phyloP scores from a whole-genome alignment of 106 monocot genomes.

The Dioscorea dumetorum region DNA sequence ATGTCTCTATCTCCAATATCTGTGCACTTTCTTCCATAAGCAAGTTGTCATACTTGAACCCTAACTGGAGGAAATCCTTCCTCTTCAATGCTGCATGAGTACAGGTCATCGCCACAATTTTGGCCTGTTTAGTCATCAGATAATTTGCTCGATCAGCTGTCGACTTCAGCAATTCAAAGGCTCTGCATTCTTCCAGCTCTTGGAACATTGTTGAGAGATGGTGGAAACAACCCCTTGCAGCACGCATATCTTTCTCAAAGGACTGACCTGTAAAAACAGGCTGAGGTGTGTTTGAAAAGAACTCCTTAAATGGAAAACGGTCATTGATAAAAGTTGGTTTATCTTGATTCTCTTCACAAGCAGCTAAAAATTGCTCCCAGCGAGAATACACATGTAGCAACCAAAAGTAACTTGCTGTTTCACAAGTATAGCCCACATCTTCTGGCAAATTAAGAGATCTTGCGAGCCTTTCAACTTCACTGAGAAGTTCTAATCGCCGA shows the following conservation, averaged over 20 bases:
- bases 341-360: constrained; percentile 65
- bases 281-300: constrained; percentile 65
- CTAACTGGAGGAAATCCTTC: constrained; percentile 92
- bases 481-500: constrained; percentile 69
- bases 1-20: constrained; percentile 98
- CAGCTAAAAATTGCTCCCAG: constrained; percentile 96
- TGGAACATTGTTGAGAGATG: constrained; percentile 97
- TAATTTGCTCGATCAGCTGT: constrained; percentile 99
- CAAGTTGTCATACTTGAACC: constrained; percentile 96
- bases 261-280: constrained; percentile 74
- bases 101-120: constrained; percentile 99
- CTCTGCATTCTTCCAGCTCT: constrained; percentile 93
- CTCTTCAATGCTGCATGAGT: constrained; percentile 98
- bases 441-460: constrained; percentile 83
- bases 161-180: constrained; percentile 93
- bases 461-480: constrained; percentile 91
- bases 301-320: constrained; percentile 75
- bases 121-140: constrained; percentile 99
- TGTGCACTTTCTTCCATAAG: constrained; percentile 99
- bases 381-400: constrained; percentile 91
- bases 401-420: constrained; percentile 99
- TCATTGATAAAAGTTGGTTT: constrained; percentile 76
- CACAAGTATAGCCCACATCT: constrained; percentile 96
- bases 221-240: constrained; percentile 89
- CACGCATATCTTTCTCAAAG: constrained; percentile 90